These are phyloP conservation scores for Rosa hybrid DNA, from an alignment of 331 rosid genomes.

Conservation along the genomic window DNA sequence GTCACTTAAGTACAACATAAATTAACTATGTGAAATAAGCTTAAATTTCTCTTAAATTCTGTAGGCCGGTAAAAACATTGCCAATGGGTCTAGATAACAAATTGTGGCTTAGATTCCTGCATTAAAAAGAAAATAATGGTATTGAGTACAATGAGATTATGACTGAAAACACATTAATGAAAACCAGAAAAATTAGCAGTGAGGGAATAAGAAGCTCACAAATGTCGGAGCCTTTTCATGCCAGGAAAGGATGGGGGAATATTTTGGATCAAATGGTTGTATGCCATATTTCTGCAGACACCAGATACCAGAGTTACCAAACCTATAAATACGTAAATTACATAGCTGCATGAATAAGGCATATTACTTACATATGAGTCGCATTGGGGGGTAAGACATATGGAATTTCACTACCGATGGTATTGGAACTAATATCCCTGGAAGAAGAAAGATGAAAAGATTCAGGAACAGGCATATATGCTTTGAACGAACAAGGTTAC, in stretches of 20 bases:
- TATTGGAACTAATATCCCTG: constrained; percentile 82
- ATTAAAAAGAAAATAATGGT: not conserved
- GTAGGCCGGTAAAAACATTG: constrained; percentile 65
- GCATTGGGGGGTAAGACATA: constrained; percentile 66
- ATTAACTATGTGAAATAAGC: constrained; percentile 29
- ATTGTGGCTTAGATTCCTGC: constrained; percentile 91
- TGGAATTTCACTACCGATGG: constrained; percentile 67
- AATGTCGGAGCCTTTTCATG: constrained; percentile 60
- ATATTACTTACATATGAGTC: constrained; percentile 63
- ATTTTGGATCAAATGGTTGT: constrained; percentile 53
- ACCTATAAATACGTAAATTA: not conserved
- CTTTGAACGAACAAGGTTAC: no score
- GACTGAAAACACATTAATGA: constrained; percentile 17
- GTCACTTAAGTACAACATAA: constrained; percentile 18
- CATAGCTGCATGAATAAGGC: not conserved
- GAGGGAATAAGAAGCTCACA: constrained; percentile 42
- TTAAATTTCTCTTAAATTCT: constrained; percentile 72
- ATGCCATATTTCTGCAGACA: constrained; percentile 70
- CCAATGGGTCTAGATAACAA: constrained; percentile 71
- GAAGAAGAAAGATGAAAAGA: constrained; percentile 25
- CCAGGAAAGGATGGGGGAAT: constrained; percentile 63
- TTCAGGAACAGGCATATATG: not conserved
- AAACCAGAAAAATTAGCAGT: not conserved
- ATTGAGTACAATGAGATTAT: constrained; percentile 5
- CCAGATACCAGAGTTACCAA: constrained; percentile 14